phyloP scores from a whole-genome alignment of 106 monocot species.

The Dendrobium chrysotoxum region DNA sequence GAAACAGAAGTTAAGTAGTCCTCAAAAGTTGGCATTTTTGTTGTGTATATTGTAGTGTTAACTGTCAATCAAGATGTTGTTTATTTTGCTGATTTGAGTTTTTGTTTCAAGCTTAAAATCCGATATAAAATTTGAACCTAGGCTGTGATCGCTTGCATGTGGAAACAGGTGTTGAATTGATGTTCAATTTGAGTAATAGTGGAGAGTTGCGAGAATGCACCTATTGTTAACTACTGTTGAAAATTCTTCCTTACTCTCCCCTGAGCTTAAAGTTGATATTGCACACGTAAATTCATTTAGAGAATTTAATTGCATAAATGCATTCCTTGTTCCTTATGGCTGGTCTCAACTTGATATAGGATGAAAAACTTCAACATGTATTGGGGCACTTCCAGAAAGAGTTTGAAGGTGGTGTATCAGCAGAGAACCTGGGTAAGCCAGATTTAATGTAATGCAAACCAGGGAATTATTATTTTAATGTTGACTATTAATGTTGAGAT shows the following conservation, averaged over 20 bases:
- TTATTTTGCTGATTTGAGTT: background rate
- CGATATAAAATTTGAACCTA: background rate
- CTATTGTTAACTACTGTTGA: background rate
- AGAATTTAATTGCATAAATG: background rate
- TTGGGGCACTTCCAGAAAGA: constrained; percentile 85
- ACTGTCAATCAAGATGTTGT: background rate
- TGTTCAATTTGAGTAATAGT: background rate
- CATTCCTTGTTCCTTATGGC: background rate
- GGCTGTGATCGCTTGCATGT: background rate
- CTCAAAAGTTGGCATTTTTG: background rate
- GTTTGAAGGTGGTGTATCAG: constrained; percentile 71
- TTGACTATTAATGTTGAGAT: background rate
- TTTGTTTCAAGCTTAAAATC: background rate
- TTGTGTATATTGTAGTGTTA: background rate
- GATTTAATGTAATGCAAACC: background rate
- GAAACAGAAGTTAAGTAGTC: background rate
- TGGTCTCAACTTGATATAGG: constrained; percentile 35
- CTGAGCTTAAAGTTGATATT: background rate
- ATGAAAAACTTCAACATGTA: constrained; percentile 65
- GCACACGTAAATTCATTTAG: background rate
- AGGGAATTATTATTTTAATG: background rate
- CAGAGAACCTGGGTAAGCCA: constrained; percentile 80
- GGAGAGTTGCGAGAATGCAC: background rate
- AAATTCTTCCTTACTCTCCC: background rate
- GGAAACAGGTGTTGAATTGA: background rate